Evolutionary conservation across 2,329 filamentous ascomycete species (phyloP), one percentile per base, ranked within the genome.

Genomic region (Nigrograna mackinnonii): DNA sequence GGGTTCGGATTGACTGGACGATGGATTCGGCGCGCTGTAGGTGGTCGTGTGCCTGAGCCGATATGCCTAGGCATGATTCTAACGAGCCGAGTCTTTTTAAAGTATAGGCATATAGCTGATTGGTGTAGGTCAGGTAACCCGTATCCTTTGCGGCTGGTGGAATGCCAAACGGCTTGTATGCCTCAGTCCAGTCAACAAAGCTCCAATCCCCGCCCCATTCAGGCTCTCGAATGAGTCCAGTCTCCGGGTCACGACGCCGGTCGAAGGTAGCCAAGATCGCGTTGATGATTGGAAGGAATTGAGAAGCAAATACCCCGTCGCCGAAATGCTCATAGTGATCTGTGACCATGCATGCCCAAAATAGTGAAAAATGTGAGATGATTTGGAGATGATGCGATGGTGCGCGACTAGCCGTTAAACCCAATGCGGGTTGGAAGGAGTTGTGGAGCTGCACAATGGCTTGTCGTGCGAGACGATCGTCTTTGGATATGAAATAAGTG

Each of bases 261-360:
- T 28, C 3, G 14, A 28, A 28, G 24, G 11, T 12, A 14, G 24
- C 24, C 11, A 28, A 14, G 14, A 28, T 28, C 14, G 24, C 24
- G 24, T 28, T 14, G 14, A 28, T 28, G 14, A 28, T 14, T 2
- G 24, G 24, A 11, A 28, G 11, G 24, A 28, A 28, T 3, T 11
- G 11, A 14, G 11, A 14, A 11, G 14, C 24, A 21, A 58, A 70
- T 5, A 21, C 6, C 0, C 33, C 53, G 41, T 72, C 69, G 4
- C 62, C 66, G 38, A 70, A 71, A 44, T 59, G 63, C 6, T 62
- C 43, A 38, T 64, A 57, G 37, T 73, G 69, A 43, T 72, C 70
- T 28, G 53, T 60, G 0, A 72, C 52, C 40, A 60, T 58, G 13
- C 64, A 50, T 7, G 70, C 54, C 68, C 67, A 71, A 50, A 62